These are phyloP conservation scores for Xanthoconium purpureum DNA, from an alignment of 768 basidiomycete genomes.

Conservation along the genomic window DNA sequence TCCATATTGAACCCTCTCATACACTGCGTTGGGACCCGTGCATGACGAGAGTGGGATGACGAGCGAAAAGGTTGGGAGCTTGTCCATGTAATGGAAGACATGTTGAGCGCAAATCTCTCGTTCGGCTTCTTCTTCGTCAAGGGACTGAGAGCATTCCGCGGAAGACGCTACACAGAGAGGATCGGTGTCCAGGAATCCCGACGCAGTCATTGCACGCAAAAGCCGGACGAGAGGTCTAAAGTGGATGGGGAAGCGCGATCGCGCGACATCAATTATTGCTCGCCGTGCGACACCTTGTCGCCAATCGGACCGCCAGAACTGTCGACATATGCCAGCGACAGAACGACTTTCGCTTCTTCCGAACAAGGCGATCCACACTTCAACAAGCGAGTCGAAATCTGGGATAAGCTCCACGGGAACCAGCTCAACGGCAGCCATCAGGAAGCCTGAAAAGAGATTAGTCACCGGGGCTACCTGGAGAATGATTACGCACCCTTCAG, in stretches of 20 bases:
- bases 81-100: conserved; percentile 74
- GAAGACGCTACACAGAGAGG: conserved; percentile 48
- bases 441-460: conserved; percentile 50
- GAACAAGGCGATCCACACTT: conserved; percentile 78
- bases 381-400: conserved; percentile 65
- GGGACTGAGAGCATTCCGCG: conserved; percentile 43
- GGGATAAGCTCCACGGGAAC: conserved; percentile 75
- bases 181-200: conserved; percentile 75
- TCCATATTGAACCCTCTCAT: conserved; percentile 64
- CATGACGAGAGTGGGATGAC: conserved; percentile 62
- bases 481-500: conserved; percentile 62
- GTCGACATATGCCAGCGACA: conserved; percentile 65
- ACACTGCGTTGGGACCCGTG: conserved; percentile 65
- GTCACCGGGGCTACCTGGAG: neutral
- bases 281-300: conserved; percentile 62
- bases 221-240: conserved; percentile 66
- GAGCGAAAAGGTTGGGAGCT: conserved; percentile 71
- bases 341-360: conserved; percentile 66
- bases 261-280: conserved; percentile 78
- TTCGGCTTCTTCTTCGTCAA: conserved; percentile 40
- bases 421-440: conserved; percentile 72
- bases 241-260: conserved; percentile 81
- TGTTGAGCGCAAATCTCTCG: conserved; percentile 60
- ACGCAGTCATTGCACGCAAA: conserved; percentile 72
- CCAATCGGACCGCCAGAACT: conserved; percentile 85